Percentiles rank a stretch among this genome's conserved stretches.
phyloP scores from a whole-genome alignment of 1,284 basidiomycete genomes.

The Ganoderma leucocontextum region DNA sequence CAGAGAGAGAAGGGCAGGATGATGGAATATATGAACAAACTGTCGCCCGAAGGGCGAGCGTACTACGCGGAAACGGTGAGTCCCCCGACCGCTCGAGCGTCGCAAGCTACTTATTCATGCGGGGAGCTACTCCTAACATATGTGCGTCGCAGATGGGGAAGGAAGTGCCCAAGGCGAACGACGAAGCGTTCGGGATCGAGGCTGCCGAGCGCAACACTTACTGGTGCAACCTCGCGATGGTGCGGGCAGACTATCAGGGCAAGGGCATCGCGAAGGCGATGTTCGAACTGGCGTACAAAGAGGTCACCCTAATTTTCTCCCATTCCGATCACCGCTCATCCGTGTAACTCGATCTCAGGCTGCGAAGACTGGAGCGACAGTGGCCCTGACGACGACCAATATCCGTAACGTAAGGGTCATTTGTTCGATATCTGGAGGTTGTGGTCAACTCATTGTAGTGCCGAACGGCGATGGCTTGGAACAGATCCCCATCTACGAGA shows the following conservation, averaged over 20 bases:
- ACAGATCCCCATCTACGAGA: conserved; percentile 30
- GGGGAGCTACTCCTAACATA: too few species aligned
- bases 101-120: not conserved
- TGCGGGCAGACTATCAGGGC: conserved; percentile 31
- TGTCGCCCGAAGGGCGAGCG: conserved; percentile 27
- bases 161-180: conserved; percentile 22
- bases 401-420: conserved; percentile 24
- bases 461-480: not conserved
- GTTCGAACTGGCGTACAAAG: conserved; percentile 29
- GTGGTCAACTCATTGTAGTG: not conserved
- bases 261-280: conserved; percentile 30
- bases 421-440: not conserved
- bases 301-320: conserved; percentile 7
- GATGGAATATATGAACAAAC: conserved; percentile 20
- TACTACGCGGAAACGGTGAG: conserved; percentile 24
- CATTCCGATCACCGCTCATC: not conserved
- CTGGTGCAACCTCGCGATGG: conserved; percentile 32
- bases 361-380: conserved; percentile 16
- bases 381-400: conserved; percentile 30
- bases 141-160: conserved; percentile 15
- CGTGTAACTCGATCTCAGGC: conserved; percentile 8
- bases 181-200: conserved; percentile 22
- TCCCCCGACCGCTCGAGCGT: not conserved
- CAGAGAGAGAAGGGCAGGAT: conserved; percentile 26
- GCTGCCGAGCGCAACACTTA: conserved; percentile 25